Conservation (phyloP, 306 rosid species). For the Sphenostylis stenocarpa region DNA sequence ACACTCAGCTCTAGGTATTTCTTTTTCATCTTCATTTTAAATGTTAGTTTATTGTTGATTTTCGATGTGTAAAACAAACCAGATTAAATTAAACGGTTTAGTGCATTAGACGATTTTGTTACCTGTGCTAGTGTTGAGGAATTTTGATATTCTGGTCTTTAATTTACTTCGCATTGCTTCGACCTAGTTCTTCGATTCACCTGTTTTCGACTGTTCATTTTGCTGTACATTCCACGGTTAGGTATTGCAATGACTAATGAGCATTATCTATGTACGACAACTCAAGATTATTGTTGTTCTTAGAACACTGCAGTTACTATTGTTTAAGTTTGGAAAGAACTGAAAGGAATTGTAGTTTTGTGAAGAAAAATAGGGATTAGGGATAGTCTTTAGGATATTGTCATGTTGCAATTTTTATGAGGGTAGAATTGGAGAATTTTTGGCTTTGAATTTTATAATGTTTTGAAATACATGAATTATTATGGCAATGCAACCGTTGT, state of each 20-base stretch:
- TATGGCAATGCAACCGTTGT: neutral
- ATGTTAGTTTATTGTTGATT: neutral
- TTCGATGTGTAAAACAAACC: neutral
- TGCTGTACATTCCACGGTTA: neutral
- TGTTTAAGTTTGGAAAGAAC: neutral
- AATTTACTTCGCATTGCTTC: neutral
- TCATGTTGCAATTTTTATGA: neutral
- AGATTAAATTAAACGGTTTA: neutral
- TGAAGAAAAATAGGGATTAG: neutral
- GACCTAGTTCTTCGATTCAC: conserved; percentile 23
- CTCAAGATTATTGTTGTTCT: neutral
- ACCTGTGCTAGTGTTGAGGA: neutral
- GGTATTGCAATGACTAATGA: neutral
- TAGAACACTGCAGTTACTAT: neutral
- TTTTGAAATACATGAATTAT: neutral
- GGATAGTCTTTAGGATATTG: neutral
- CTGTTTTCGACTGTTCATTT: neutral
- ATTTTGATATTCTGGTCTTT: conserved; percentile 24
- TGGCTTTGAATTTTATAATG: neutral
- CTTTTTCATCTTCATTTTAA: neutral
- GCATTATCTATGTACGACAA: neutral
- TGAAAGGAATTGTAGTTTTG: neutral
- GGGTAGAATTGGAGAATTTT: neutral
- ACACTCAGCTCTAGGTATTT: conserved; percentile 2
- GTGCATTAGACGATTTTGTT: neutral